Conservation (phyloP, 2,329 filamentous ascomycete genomes). For the Fusarium oligoseptatum region DNA sequence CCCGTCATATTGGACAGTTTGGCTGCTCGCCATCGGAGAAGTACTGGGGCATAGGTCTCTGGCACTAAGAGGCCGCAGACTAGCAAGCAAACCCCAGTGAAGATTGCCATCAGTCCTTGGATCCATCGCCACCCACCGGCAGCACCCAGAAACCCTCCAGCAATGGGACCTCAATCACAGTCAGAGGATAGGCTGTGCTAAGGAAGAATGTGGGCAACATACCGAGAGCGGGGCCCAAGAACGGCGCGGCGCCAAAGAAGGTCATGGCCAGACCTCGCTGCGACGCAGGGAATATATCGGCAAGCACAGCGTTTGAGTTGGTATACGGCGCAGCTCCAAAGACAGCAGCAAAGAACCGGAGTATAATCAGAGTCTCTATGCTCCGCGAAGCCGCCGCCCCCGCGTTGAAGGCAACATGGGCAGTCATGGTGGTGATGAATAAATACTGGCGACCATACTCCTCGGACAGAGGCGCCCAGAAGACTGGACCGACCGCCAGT, state of each 20-base stretch:
- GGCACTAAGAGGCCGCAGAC: constrained; percentile 84
- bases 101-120: constrained; percentile 84
- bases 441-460: constrained; percentile 77
- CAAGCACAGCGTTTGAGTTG: constrained; percentile 81
- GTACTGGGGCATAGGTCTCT: constrained; percentile 84
- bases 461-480: constrained; percentile 81
- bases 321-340: constrained; percentile 87
- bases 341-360: constrained; percentile 80
- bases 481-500: constrained; percentile 76
- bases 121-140: constrained; percentile 81
- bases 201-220: neutral
- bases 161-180: constrained; percentile 42
- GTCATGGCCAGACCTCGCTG: constrained; percentile 87
- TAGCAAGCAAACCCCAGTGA: constrained; percentile 73
- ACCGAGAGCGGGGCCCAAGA: constrained; percentile 72
- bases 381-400: constrained; percentile 81
- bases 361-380: constrained; percentile 79
- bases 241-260: constrained; percentile 82
- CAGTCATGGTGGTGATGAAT: constrained; percentile 63
- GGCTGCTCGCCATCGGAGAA: constrained; percentile 61
- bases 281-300: constrained; percentile 82
- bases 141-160: constrained; percentile 80
- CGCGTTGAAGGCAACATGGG: constrained; percentile 81
- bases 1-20: constrained; percentile 35
- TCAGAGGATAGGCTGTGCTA: neutral